Base-by-base conservation (phyloP, 805 yeast genomes). In the Candida oleophila region DNA sequence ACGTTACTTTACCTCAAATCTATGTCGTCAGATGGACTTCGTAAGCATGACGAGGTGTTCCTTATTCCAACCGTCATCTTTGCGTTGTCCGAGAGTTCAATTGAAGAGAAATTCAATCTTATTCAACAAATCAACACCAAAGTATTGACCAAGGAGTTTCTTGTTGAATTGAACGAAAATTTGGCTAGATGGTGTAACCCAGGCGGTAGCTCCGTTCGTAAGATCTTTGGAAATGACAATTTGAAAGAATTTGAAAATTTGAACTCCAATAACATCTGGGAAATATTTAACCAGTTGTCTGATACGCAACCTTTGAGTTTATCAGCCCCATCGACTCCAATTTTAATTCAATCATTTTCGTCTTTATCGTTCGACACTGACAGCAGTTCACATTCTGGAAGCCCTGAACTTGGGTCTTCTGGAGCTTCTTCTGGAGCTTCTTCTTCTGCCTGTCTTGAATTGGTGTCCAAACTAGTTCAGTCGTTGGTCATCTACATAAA, bases 321-420 rank as follows among this genome's bases (percentile, higher is more conserved):
- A 32, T 67, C 73, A 16, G 76, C 77, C 3, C 75, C 76, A 5
- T 63, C 73, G 2, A 72, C 76, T 3, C 76, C 77, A 18, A 57
- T 69, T 4, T 35, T 30, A 9, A 38, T 59, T 16, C 33, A 42
- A 14, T 35, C 38, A 25, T 42, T 42, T 25, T 21, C 45, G 4
- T n/a, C 28, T 7, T 28, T 40, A 12, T 16, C 38, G 9, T 11
- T 28, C 14, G 38, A 22, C 8, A 16, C 44, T 19, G 38, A 41
- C 5, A 35, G 18, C 18, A 28, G 18, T 28, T 9, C 22, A 11
- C 16, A 14, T 9, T 12, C 30, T 9, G 30, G 12, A 5, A 20
- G 16, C 15, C 11, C 30, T 22, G 20, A 34, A 34, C 8, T 5
- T 7, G 12, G 38, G 11, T 11, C 20, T 21, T 3, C 40, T n/a